A percentile compares a stretch with the other conserved stretches of the same genome.
Evolutionary conservation across 345 rosid species (phyloP).

Genomic region (Laguncularia racemosa): DNA sequence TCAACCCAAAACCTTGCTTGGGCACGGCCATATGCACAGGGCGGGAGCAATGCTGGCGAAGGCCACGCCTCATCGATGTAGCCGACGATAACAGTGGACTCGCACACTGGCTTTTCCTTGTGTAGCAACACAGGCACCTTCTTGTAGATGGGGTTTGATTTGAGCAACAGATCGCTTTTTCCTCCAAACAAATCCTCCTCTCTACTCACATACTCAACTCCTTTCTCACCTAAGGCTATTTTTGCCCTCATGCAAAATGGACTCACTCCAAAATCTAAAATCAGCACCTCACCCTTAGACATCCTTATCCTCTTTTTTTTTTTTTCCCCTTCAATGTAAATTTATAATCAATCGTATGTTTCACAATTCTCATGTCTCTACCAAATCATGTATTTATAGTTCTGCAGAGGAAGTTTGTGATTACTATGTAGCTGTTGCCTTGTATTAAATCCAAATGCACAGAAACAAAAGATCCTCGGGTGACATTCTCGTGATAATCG

Average conservation of each 20-base stretch:
- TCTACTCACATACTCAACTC: slow-evolving; percentile 31
- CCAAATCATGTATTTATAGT: no score
- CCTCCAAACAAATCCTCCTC: slow-evolving; percentile 45
- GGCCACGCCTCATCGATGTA: slow-evolving; percentile 68
- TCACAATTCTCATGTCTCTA: no score
- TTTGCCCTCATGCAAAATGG: slow-evolving; percentile 60
- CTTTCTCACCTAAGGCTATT: slow-evolving; percentile 55
- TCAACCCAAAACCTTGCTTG: slow-evolving; percentile 71
- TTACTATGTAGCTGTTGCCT: no score
- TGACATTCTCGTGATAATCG: no score
- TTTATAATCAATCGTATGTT: no score
- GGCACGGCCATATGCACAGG: slow-evolving; percentile 37
- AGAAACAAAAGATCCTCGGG: no score
- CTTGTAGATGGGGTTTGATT: slow-evolving; percentile 57
- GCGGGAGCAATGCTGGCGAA: slow-evolving; percentile 40
- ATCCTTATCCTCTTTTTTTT: not conserved
- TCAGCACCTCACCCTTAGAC: slow-evolving; percentile 23
- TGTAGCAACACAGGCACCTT: slow-evolving; percentile 69
- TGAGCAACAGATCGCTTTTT: slow-evolving; percentile 52
- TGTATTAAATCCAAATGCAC: no score
- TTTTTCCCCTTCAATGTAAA: no score
- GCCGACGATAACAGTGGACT: slow-evolving; percentile 42
- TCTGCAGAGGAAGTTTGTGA: no score
- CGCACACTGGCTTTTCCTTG: slow-evolving; percentile 52
- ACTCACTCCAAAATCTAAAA: slow-evolving; percentile 51